A percentile compares a stretch with the other conserved stretches of the same genome.
Conservation (phyloP, 2,329 filamentous ascomycete genomes). For the Arthrobotrys entomopaga region DNA sequence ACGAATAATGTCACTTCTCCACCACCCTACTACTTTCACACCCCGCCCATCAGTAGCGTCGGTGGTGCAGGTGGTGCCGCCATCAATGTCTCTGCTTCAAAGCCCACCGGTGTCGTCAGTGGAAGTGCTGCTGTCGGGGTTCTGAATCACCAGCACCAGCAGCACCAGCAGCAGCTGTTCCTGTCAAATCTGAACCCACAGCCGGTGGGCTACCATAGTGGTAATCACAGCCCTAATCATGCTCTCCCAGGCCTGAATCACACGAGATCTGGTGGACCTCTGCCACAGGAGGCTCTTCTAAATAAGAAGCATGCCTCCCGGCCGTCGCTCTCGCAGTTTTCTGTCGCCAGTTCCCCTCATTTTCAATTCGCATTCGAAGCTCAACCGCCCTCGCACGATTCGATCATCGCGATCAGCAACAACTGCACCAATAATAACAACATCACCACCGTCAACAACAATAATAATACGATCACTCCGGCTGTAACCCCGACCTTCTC, state of each 20-base stretch:
- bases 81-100: conserved; percentile 4
- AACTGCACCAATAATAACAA: conserved; percentile 9
- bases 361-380: conserved; percentile 54
- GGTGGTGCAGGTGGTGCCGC: conserved; percentile 52
- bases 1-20: conserved; percentile 44
- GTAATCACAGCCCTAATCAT: conserved; percentile 43
- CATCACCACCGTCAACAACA: not conserved
- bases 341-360: conserved; percentile 38
- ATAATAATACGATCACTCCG: conserved; percentile 15
- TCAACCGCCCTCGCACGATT: conserved; percentile 42
- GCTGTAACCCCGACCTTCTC: conserved; percentile 20
- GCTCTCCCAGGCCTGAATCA: conserved; percentile 33
- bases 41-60: conserved; percentile 49
- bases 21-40: conserved; percentile 50
- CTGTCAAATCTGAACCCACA: conserved; percentile 4
- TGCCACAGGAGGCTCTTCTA: conserved; percentile 24
- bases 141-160: conserved; percentile 26
- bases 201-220: conserved; percentile 25
- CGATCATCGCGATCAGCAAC: conserved; percentile 20
- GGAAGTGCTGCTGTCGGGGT: not conserved
- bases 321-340: conserved; percentile 46
- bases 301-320: conserved; percentile 48
- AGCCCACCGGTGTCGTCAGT: not conserved
- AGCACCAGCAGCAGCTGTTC: conserved; percentile 41
- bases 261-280: conserved; percentile 39